phyloP scores from a whole-genome alignment of 2,329 filamentous ascomycete species.

The Ophiostoma novo-ulmi region DNA sequence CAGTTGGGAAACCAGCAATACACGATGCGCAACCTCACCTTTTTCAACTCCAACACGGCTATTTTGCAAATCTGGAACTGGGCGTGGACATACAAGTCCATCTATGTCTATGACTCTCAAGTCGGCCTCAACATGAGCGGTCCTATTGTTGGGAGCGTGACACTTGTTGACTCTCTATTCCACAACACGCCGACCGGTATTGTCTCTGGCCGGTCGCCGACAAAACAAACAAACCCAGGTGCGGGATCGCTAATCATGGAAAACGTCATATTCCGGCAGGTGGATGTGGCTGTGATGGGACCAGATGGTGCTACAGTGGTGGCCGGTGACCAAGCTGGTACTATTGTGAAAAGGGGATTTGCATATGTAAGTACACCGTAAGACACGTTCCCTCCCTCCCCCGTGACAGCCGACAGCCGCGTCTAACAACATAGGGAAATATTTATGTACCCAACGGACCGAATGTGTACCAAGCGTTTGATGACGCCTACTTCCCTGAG shows the following conservation, averaged over 20 bases:
- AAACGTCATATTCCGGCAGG: constrained; percentile 43
- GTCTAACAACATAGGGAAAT: constrained; percentile 49
- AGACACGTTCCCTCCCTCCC: not conserved
- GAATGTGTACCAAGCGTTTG: constrained; percentile 44
- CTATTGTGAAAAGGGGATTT: constrained; percentile 52
- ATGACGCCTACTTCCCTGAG: constrained; percentile 38
- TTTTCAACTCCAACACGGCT: constrained; percentile 60
- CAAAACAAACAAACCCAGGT: constrained; percentile 34
- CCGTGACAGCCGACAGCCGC: no score
- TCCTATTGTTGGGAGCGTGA: constrained; percentile 67
- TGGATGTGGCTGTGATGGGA: constrained; percentile 42
- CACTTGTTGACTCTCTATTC: constrained; percentile 69
- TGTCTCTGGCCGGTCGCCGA: constrained; percentile 50
- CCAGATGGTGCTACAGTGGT: constrained; percentile 44
- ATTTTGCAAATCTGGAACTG: constrained; percentile 71
- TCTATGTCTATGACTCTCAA: constrained; percentile 57
- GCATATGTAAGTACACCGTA: constrained; percentile 29
- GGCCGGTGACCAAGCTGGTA: constrained; percentile 44
- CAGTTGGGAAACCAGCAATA: constrained; percentile 64
- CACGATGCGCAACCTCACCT: constrained; percentile 62
- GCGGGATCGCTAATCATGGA: constrained; percentile 45
- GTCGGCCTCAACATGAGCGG: constrained; percentile 65
- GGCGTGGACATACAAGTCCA: constrained; percentile 67
- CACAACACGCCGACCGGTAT: constrained; percentile 68
- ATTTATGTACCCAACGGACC: constrained; percentile 51